These are phyloP conservation scores for Nakazawaea molendinolei DNA, from an alignment of 805 yeast genomes.

Conservation along the genomic window DNA sequence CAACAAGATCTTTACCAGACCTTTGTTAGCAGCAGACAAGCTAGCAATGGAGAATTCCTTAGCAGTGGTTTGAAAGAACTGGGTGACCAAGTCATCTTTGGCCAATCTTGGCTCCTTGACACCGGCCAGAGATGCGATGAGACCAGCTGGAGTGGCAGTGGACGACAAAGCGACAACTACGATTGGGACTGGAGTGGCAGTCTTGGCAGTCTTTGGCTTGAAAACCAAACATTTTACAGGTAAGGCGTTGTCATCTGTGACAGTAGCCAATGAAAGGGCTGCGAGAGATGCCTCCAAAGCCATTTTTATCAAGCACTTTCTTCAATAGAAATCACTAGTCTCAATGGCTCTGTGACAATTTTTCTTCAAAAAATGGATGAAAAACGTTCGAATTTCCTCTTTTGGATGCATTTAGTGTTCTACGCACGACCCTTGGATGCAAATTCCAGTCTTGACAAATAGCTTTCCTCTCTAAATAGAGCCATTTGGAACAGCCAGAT, in stretches of 20 bases:
- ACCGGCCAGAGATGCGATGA: slow-evolving; percentile 58
- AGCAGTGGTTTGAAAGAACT: slow-evolving; percentile 50
- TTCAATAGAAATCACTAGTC: too few relatives aligned
- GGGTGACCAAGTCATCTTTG: slow-evolving; percentile 66
- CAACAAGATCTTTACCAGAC: slow-evolving; percentile 52
- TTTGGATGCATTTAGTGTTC: too few relatives aligned
- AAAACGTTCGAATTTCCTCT: too few relatives aligned
- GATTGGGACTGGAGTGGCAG: slow-evolving; percentile 72
- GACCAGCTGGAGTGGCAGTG: slow-evolving; percentile 62
- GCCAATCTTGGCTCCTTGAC: slow-evolving; percentile 88
- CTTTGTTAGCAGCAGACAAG: slow-evolving; percentile 39
- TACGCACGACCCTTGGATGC: too few relatives aligned
- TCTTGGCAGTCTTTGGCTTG: slow-evolving; percentile 86
- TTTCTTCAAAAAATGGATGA: too few relatives aligned
- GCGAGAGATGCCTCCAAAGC: slow-evolving; percentile 65
- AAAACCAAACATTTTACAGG: slow-evolving; percentile 74
- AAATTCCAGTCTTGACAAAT: too few relatives aligned
- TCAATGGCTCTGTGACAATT: too few relatives aligned
- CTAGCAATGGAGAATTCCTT: slow-evolving; percentile 58
- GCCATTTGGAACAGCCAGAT: too few relatives aligned
- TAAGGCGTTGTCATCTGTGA: slow-evolving; percentile 40
- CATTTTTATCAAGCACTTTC: slow-evolving; percentile 37
- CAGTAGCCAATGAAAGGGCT: slow-evolving; percentile 54
- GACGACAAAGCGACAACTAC: slow-evolving; percentile 69
- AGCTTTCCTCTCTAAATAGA: too few relatives aligned